Percentiles rank a stretch among this genome's conserved stretches.
phyloP scores from a whole-genome alignment of 2,329 filamentous ascomycete species.

The Pseudophaeomoniella oleicola region DNA sequence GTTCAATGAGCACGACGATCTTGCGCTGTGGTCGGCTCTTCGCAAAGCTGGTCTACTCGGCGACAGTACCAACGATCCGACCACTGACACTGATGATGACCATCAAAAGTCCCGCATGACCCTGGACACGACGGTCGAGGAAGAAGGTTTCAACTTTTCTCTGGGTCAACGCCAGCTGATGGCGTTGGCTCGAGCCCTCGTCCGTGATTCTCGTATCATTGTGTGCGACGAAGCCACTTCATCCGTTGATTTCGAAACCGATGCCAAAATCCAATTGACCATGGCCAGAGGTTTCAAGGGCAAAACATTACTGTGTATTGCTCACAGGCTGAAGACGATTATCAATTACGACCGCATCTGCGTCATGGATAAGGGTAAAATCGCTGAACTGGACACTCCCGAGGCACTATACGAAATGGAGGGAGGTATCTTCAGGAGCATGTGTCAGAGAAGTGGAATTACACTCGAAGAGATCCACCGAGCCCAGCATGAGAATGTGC shows the following conservation, averaged over 20 bases:
- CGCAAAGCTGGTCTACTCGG: constrained; percentile 31
- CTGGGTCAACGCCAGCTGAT: constrained; percentile 90
- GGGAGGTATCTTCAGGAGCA: constrained; percentile 68
- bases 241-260: constrained; percentile 88
- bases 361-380: constrained; percentile 82
- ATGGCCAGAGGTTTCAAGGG: constrained; percentile 75
- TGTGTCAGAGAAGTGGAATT: constrained; percentile 83
- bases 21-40: constrained; percentile 32
- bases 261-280: constrained; percentile 84
- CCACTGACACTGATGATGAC: constrained; percentile 6
- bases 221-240: constrained; percentile 94
- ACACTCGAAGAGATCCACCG: constrained; percentile 23
- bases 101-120: constrained; percentile 43
- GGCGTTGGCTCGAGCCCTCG: constrained; percentile 81
- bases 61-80: constrained; percentile 27
- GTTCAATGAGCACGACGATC: constrained; percentile 28
- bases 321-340: constrained; percentile 82
- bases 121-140: constrained; percentile 74
- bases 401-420: constrained; percentile 52
- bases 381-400: constrained; percentile 76
- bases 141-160: constrained; percentile 92
- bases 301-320: constrained; percentile 82
- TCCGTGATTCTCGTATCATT: constrained; percentile 78
- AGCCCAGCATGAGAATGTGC: background rate
- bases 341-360: constrained; percentile 90